Base-by-base conservation (phyloP, 2,329 filamentous ascomycete species). In the Trichoderma sp. region DNA sequence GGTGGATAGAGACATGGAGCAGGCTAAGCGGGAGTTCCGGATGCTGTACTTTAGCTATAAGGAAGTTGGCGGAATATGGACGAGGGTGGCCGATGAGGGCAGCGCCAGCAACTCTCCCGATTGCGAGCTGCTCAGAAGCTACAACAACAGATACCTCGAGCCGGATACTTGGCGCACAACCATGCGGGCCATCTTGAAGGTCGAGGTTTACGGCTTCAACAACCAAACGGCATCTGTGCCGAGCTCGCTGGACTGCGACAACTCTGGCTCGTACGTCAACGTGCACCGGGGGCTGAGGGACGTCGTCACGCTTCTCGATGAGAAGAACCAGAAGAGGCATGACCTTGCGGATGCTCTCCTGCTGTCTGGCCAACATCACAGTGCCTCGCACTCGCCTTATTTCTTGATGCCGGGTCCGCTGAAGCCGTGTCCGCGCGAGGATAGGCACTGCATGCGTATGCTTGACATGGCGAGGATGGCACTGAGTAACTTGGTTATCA, bases 141-240 rank as follows among this genome's bases (percentile, higher is more conserved):
- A 82, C 69, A 78, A 83, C 68, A 77, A 82, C 67, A 76, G 78
- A 15, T 76, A 80, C 50, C 81, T 89, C 76, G 79, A 84, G 32
- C 86, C 87, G 0, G 76, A 79, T 5, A 75, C 83, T 71, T 90
- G 87, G 87, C 79, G 86, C 39, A 78, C 80, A 8, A 80, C 81
- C 2, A 81, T 88, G 48, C 80, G 86, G 15, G 83, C 84, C 2
- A 77, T 89, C 67, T 76, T 89, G 19, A 83, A 82, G 68, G 72
- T 85, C 13, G 87, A 89, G 71, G 82, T 89, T 8, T 87, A 89
- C 73, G 87, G 87, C 0, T 73, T 85, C 32, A 72, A 75, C 19
- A 32, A 58, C 9, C 22, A 17, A 39, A 48, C 58, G 32, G 37
- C 50, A 6, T 56, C 50, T 15, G 37, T 42, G 9, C 29, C 27